Conservation (phyloP, 2,329 filamentous ascomycete genomes). For the Botrytis cinerea region DNA sequence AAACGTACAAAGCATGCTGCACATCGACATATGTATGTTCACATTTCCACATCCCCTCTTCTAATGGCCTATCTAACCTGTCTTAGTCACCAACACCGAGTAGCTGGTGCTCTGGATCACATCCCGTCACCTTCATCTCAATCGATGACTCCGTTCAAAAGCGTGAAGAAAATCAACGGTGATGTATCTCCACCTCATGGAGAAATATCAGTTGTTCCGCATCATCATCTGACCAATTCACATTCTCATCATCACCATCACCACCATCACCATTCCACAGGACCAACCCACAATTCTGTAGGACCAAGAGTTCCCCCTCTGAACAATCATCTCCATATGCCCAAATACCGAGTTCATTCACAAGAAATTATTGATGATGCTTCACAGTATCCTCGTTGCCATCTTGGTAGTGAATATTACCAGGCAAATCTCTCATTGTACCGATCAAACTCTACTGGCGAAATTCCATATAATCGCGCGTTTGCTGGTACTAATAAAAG, state of each 20-base stretch:
- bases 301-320: conserved; percentile 34
- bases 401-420: conserved; percentile 85
- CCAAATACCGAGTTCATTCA: conserved; percentile 67
- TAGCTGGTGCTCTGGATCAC: conserved; percentile 55
- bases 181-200: conserved; percentile 49
- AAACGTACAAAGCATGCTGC: conserved; percentile 67
- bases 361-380: conserved; percentile 72
- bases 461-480: conserved; percentile 35
- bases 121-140: conserved; percentile 47
- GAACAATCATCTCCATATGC: conserved; percentile 56
- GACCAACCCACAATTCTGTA: conserved; percentile 45
- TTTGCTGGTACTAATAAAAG: conserved; percentile 38
- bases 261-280: conserved; percentile 49
- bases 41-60: conserved; percentile 48
- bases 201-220: conserved; percentile 34
- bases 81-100: conserved; percentile 51
- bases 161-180: conserved; percentile 48
- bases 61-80: conserved; percentile 29
- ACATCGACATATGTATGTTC: conserved; percentile 27
- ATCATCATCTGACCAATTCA: conserved; percentile 35
- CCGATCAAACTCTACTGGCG: conserved; percentile 46
- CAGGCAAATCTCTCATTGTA: conserved; percentile 61
- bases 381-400: conserved; percentile 68
- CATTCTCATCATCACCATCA: conserved; percentile 40
- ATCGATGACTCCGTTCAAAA: conserved; percentile 51